Conservation (phyloP, 1,139 yeast genomes). For the Suhomyces bokatorum region DNA sequence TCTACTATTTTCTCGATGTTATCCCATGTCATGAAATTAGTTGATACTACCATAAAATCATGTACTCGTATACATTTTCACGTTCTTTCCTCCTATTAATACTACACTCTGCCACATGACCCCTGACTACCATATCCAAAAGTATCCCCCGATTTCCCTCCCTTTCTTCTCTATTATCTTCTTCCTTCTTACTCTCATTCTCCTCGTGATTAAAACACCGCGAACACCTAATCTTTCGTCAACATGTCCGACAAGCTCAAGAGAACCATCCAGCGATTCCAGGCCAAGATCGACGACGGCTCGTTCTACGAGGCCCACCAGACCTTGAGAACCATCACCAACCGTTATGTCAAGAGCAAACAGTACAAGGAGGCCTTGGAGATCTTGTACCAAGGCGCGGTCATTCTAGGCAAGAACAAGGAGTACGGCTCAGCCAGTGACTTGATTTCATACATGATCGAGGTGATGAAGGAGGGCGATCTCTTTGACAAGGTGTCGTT, state of each 20-base stretch:
- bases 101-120: too few relatives aligned
- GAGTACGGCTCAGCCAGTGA: conserved; percentile 84
- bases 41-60: too few relatives aligned
- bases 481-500: conserved; percentile 39
- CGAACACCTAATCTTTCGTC: conserved; percentile 1
- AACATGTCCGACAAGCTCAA: conserved; percentile 44
- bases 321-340: conserved; percentile 83
- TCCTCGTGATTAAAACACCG: background rate
- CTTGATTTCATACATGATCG: conserved; percentile 69
- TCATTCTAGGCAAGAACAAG: conserved; percentile 62
- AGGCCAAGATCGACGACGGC: conserved; percentile 67
- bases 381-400: conserved; percentile 67
- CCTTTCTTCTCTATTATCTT: background rate
- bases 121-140: too few relatives aligned
- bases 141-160: too few relatives aligned
- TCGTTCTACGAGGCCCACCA: conserved; percentile 95
- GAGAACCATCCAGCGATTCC: conserved; percentile 64
- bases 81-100: too few relatives aligned
- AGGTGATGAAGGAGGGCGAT: conserved; percentile 57
- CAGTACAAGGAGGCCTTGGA: conserved; percentile 73
- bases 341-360: conserved; percentile 71
- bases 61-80: too few relatives aligned
- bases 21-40: too few relatives aligned
- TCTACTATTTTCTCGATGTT: too few relatives aligned
- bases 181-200: background rate